Conservation (phyloP, 495 filamentous ascomycete species). For the Daldinia bambusicola region DNA sequence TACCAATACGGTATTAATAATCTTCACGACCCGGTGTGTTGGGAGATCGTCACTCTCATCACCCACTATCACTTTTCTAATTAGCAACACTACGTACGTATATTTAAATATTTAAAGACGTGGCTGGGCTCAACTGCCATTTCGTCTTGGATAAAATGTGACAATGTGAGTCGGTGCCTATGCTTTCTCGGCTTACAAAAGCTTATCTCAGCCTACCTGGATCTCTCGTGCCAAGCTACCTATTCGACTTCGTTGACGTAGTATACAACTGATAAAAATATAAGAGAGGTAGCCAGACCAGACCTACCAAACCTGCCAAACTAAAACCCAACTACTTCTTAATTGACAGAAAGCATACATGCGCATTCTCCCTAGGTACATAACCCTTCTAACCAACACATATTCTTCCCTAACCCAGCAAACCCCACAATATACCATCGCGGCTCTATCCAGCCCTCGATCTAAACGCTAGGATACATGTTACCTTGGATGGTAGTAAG, state of each 20-base stretch:
- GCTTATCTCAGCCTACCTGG: no score
- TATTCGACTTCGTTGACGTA: no score
- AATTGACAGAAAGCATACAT: slow-evolving; percentile 10
- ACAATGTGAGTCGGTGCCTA: no score
- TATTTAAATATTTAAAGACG: neutral
- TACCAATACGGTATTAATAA: neutral
- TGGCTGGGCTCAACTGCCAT: neutral
- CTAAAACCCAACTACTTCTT: neutral
- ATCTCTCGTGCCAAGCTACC: no score
- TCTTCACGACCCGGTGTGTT: neutral
- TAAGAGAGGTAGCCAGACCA: no score
- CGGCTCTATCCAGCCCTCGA: slow-evolving; percentile 17
- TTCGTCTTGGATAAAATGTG: neutral
- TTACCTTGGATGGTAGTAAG: no score
- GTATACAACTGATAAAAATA: no score
- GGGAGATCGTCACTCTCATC: neutral
- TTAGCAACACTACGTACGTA: neutral
- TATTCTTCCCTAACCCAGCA: slow-evolving; percentile 25
- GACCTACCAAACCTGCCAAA: no score
- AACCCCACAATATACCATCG: neutral
- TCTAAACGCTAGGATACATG: neutral
- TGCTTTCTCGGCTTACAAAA: neutral
- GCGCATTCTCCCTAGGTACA: neutral
- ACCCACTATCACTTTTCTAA: neutral
- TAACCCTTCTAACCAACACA: neutral